phyloP scores from a whole-genome alignment of 768 basidiomycete genomes.

The Auricularia auricula-judae region DNA sequence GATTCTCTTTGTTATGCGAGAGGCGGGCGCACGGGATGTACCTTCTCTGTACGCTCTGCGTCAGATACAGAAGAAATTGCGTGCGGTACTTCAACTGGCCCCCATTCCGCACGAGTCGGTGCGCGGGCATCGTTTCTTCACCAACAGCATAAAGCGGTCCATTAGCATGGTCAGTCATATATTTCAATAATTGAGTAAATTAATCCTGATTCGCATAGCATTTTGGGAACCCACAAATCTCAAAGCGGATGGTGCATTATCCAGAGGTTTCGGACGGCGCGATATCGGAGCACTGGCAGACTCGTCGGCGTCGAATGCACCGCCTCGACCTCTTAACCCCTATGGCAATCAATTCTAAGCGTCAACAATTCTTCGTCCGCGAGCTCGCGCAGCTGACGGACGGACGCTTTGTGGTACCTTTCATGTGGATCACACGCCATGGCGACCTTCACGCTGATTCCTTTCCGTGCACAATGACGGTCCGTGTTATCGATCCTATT shows the following conservation, averaged over 20 bases:
- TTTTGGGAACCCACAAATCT: not conserved
- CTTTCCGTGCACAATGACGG: not conserved
- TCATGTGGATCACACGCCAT: not conserved
- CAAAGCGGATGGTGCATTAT: not conserved
- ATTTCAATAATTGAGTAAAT: not conserved
- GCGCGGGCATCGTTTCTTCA: constrained; percentile 21
- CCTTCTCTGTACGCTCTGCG: constrained; percentile 19
- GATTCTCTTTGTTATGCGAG: constrained; percentile 23
- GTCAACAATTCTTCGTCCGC: constrained; percentile 10
- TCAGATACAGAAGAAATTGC: constrained; percentile 15
- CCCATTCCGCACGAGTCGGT: constrained; percentile 13
- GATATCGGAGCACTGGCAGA: not conserved
- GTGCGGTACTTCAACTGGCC: constrained; percentile 7
- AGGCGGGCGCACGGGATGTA: constrained; percentile 20
- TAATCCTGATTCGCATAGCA: not conserved
- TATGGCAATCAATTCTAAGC: constrained; percentile 4
- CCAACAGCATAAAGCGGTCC: constrained; percentile 11
- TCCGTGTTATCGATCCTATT: too few relatives aligned
- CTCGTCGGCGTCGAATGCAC: not conserved
- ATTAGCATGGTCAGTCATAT: not conserved
- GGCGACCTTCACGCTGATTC: too few relatives aligned
- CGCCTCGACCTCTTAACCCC: constrained; percentile 9
- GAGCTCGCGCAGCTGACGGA: constrained; percentile 7
- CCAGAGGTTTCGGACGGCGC: not conserved
- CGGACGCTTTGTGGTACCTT: constrained; percentile 2